Percentiles rank a stretch among this genome's conserved stretches.
These are phyloP conservation scores for Byssothecium circinans DNA, from an alignment of 2,329 filamentous ascomycete genomes.

Conservation along the genomic window DNA sequence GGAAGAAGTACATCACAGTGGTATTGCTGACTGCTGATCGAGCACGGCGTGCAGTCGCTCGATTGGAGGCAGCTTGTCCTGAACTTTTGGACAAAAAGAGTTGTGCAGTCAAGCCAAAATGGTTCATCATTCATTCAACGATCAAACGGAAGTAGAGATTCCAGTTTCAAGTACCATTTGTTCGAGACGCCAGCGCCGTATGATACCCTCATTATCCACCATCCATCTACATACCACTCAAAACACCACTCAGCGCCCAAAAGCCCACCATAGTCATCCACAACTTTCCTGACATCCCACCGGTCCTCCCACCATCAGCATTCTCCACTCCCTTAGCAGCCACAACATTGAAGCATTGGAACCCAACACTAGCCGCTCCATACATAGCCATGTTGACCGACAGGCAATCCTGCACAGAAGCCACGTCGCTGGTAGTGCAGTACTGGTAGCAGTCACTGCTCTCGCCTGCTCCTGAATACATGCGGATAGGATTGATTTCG, in stretches of 20 bases:
- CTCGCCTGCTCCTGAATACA: slow-evolving; percentile 18
- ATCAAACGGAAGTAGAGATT: no score
- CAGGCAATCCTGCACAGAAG: slow-evolving; percentile 14
- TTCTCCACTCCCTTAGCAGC: not conserved
- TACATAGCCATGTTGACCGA: slow-evolving; percentile 3
- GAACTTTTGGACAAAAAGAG: no score
- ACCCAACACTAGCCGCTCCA: not conserved
- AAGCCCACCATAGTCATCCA: not conserved
- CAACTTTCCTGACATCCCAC: not conserved
- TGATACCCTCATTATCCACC: no score
- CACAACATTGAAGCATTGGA: slow-evolving; percentile 12
- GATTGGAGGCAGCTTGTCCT: not conserved
- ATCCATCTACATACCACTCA: no score
- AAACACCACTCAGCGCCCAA: no score
- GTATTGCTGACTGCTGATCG: not conserved
- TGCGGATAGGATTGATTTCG: slow-evolving; percentile 29
- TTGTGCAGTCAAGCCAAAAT: no score
- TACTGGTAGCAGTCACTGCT: slow-evolving; percentile 28
- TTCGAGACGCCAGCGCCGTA: no score
- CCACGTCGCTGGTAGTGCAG: slow-evolving; percentile 21
- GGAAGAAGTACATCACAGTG: not conserved
- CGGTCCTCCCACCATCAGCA: not conserved
- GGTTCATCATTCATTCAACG: no score
- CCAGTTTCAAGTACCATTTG: no score
- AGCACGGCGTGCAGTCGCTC: not conserved